These are phyloP conservation scores for Microdochium bolleyi DNA, from an alignment of 2,329 filamentous ascomycete genomes.

Conservation along the genomic window DNA sequence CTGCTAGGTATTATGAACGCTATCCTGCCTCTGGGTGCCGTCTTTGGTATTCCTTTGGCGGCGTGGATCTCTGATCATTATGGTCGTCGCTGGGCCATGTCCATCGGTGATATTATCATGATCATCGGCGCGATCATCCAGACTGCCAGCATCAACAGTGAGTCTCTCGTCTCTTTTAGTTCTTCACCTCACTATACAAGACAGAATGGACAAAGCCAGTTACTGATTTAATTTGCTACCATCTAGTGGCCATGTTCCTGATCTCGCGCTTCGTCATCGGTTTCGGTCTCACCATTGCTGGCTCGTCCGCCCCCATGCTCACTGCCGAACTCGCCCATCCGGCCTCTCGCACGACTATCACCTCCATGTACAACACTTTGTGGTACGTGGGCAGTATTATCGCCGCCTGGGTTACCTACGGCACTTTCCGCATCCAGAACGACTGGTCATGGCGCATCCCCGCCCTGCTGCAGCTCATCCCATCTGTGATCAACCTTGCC, in stretches of 20 bases:
- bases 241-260: conserved; percentile 23
- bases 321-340: conserved; percentile 26
- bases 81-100: conserved; percentile 16
- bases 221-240: neutral
- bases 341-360: conserved; percentile 23
- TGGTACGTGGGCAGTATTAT: conserved; percentile 28
- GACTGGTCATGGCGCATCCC: conserved; percentile 22
- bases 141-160: conserved; percentile 20
- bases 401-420: conserved; percentile 29
- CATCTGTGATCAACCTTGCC: conserved; percentile 6
- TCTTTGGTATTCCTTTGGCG: conserved; percentile 24
- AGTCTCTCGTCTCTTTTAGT: too few species aligned
- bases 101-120: conserved; percentile 22
- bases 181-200: too few species aligned
- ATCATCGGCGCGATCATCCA: conserved; percentile 26
- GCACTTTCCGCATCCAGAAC: conserved; percentile 15
- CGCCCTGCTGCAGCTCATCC: conserved; percentile 18
- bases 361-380: conserved; percentile 23
- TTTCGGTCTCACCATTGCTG: conserved; percentile 29
- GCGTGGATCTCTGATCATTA: conserved; percentile 22
- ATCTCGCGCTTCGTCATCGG: conserved; percentile 27
- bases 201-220: neutral
- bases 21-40: conserved; percentile 17
- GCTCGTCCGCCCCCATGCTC: conserved; percentile 24
- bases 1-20: conserved; percentile 22